Percentiles rank a stretch among this genome's conserved stretches.
These are phyloP conservation scores for Cucurbita argyrosperma DNA, from an alignment of 306 rosid species.

Conservation along the genomic window DNA sequence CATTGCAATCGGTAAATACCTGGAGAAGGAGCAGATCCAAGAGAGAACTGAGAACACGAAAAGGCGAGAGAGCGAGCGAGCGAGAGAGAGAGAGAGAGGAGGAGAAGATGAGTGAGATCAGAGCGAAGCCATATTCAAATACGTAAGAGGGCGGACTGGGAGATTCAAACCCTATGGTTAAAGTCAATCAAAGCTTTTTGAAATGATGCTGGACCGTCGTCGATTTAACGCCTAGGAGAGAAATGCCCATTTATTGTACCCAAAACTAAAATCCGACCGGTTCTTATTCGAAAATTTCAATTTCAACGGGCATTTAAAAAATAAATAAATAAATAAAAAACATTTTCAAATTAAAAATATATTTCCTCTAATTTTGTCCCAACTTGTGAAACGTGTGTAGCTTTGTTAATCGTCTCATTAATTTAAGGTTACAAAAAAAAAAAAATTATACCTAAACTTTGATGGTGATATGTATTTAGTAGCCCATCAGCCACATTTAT, in stretches of 20 bases:
- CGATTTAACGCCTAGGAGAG: conserved; percentile 18
- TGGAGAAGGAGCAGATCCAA: conserved; percentile 34
- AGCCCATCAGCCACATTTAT: not conserved
- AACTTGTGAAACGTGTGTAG: not conserved
- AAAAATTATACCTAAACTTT: not conserved
- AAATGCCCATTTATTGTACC: not conserved
- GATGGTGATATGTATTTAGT: not conserved
- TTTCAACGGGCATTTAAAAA: conserved; percentile 1
- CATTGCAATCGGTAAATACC: conserved; percentile 3
- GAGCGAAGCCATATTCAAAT: conserved; percentile 1
- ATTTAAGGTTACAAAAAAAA: not conserved
- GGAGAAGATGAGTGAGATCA: not conserved
- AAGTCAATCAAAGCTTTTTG: conserved; percentile 16
- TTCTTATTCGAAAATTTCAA: not conserved
- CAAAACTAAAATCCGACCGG: conserved; percentile 10
- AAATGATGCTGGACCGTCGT: not conserved
- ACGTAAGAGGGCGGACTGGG: conserved; percentile 7
- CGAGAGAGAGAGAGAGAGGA: not conserved
- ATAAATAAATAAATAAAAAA: too few relatives aligned
- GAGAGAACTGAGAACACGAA: not conserved
- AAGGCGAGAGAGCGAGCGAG: not conserved
- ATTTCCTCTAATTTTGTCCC: not conserved
- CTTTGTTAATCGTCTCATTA: not conserved
- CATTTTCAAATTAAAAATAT: not conserved
- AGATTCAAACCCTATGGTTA: conserved; percentile 28